phyloP scores from a whole-genome alignment of 2,329 filamentous ascomycete species.

The Ceratocystis cubensis region DNA sequence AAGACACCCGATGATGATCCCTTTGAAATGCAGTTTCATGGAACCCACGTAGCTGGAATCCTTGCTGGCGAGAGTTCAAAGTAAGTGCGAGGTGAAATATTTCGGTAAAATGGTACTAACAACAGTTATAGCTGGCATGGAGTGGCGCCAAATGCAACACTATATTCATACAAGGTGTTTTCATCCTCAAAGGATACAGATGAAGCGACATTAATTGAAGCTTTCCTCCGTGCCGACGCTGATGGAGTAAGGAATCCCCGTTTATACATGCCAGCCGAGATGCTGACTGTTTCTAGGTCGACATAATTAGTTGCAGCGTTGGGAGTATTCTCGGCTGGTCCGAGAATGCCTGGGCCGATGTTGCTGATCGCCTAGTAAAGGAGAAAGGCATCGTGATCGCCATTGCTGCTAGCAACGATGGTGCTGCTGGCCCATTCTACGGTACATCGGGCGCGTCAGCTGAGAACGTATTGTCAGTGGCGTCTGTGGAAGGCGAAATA shows the following conservation, averaged over 20 bases:
- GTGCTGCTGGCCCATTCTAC: constrained; percentile 37
- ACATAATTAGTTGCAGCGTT: constrained; percentile 35
- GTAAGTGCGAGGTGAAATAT: constrained; percentile 34
- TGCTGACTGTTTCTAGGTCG: constrained; percentile 22
- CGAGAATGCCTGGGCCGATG: constrained; percentile 33
- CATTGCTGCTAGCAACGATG: constrained; percentile 41
- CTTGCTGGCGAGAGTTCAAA: constrained; percentile 21
- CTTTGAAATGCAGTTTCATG: constrained; percentile 34
- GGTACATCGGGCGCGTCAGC: constrained; percentile 32
- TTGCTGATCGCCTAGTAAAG: constrained; percentile 32
- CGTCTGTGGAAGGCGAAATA: constrained; percentile 28
- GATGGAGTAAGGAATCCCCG: constrained; percentile 25
- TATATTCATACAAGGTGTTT: constrained; percentile 22
- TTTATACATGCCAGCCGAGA: background rate
- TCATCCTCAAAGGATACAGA: constrained; percentile 37
- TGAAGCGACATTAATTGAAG: constrained; percentile 28
- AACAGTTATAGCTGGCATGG: constrained; percentile 19
- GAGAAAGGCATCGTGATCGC: constrained; percentile 38
- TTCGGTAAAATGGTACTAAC: constrained; percentile 21
- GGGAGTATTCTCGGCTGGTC: constrained; percentile 31
- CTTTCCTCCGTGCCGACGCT: constrained; percentile 29
- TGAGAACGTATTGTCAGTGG: constrained; percentile 33
- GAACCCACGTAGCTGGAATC: constrained; percentile 30
- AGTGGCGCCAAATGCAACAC: constrained; percentile 24
- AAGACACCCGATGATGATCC: constrained; percentile 32